Evolutionary conservation across 768 basidiomycete species (phyloP).

Genomic region (Kockovaella imperatae): DNA sequence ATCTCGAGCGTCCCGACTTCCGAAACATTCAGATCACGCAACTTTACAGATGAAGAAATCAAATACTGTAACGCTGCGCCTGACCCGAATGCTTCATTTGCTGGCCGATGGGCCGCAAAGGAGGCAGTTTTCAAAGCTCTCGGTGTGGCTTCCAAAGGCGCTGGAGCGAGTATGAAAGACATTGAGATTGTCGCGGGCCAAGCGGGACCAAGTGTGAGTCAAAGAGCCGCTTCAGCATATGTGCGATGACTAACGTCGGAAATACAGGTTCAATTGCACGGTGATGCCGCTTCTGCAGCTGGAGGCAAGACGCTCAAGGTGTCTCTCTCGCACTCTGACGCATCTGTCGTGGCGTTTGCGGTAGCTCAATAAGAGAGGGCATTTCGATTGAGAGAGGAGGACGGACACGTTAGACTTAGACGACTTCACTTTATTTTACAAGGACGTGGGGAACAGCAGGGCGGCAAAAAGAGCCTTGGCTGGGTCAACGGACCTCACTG

Average conservation of each 20-base stretch:
- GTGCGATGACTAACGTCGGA: not conserved
- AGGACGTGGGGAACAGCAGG: too few species aligned
- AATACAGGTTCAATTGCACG: conserved; percentile 33
- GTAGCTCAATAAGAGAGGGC: conserved; percentile 30
- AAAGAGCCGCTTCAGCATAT: not conserved
- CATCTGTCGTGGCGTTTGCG: conserved; percentile 49
- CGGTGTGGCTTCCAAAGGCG: conserved; percentile 80
- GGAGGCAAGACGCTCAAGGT: conserved; percentile 67
- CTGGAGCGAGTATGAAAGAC: conserved; percentile 89
- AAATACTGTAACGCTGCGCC: conserved; percentile 81
- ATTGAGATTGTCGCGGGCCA: conserved; percentile 79
- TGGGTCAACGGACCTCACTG: too few species aligned
- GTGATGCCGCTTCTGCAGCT: conserved; percentile 67
- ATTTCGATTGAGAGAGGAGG: too few species aligned
- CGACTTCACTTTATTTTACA: too few species aligned
- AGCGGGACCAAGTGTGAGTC: conserved; percentile 67
- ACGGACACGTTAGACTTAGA: too few species aligned
- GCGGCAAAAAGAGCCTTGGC: too few species aligned
- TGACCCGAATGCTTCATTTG: conserved; percentile 79
- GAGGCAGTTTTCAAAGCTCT: conserved; percentile 93
- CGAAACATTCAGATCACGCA: conserved; percentile 75
- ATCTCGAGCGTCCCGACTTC: conserved; percentile 90
- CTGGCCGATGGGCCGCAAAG: conserved; percentile 94
- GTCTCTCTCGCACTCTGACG: conserved; percentile 89
- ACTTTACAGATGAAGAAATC: conserved; percentile 85